Evolutionary conservation across 139 green algal genomes (phyloP), one percentile per base, ranked within the genome.

Genomic region (Mesotaenium endlicherianum): DNA sequence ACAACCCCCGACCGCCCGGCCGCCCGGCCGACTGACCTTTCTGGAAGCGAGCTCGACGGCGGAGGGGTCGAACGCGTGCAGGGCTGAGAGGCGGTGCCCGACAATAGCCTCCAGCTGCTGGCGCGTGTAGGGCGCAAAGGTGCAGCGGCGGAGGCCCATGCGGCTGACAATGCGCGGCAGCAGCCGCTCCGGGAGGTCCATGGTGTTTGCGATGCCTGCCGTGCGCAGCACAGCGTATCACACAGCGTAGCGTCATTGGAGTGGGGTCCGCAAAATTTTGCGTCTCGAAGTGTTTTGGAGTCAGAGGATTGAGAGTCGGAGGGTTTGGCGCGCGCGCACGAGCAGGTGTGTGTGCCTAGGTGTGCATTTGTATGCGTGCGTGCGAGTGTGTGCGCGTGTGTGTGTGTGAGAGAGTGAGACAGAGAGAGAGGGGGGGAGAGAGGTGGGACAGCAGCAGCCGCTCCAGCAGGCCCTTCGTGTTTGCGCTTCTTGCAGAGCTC

Each of bases 391-490:
- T n/a, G n/a, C n/a, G n/a, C n/a, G n/a, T n/a, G n/a, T n/a, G n/a
- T n/a, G n/a, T n/a, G n/a, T n/a, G n/a, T n/a, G n/a, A n/a, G 26
- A 72, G n/a, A 42, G 30, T 31, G 41, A 16, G 30, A 47, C 36
- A 8, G 1, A 49, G 31, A 82, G 86, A 58, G 97, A 97, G 78
- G 91, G 90, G 6, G 93, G 94, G 75, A 98, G n/a, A n/a, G n/a
- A n/a, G n/a, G n/a, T n/a, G n/a, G n/a, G n/a, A n/a, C n/a, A n/a
- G n/a, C n/a, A n/a, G 92, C 59, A 98, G 90, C 1, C 95, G 91
- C 84, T 97, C 91, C 14, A 95, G 94, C 45, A 99, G 90, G 90
- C 98, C 95, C 75, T 97, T 93, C 0, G 96, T 99, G 91, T 99
- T 99, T 69, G 94, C 94, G 68, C 98, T 96, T 38, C 80, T 50